Evolutionary conservation across 768 basidiomycete species (phyloP).

Genomic region (Termitomyces sp.): DNA sequence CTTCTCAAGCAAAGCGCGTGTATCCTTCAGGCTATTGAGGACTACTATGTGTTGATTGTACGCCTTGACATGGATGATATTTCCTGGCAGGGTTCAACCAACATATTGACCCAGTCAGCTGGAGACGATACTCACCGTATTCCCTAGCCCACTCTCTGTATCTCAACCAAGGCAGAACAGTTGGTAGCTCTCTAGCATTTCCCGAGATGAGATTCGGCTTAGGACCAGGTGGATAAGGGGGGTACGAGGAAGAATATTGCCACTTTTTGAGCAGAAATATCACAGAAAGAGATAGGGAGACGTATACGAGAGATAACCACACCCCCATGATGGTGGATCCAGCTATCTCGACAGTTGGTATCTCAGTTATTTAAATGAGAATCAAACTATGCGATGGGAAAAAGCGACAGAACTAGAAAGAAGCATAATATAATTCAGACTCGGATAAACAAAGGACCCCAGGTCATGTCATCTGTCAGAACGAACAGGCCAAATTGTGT

Average conservation of each 20-base stretch:
- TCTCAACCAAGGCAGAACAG: neutral
- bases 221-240: neutral
- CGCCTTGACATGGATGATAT: too few relatives aligned
- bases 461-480: too few relatives aligned
- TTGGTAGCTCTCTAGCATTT: neutral
- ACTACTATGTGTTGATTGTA: too few relatives aligned
- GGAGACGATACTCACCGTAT: neutral
- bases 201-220: neutral
- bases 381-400: too few relatives aligned
- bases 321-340: neutral
- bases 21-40: too few relatives aligned
- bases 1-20: too few relatives aligned
- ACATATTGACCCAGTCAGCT: neutral
- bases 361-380: neutral
- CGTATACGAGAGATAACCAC: neutral
- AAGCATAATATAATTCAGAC: too few relatives aligned
- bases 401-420: too few relatives aligned
- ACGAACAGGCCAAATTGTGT: too few relatives aligned
- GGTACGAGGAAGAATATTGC: neutral
- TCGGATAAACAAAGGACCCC: too few relatives aligned
- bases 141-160: neutral
- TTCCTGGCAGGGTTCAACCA: neutral
- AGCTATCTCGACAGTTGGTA: neutral
- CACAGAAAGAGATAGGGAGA: neutral
- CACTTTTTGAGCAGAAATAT: neutral